Evolutionary conservation across 306 rosid species (phyloP), one percentile per base, ranked within the genome.

Genomic region (Spatholobus suberectus): DNA sequence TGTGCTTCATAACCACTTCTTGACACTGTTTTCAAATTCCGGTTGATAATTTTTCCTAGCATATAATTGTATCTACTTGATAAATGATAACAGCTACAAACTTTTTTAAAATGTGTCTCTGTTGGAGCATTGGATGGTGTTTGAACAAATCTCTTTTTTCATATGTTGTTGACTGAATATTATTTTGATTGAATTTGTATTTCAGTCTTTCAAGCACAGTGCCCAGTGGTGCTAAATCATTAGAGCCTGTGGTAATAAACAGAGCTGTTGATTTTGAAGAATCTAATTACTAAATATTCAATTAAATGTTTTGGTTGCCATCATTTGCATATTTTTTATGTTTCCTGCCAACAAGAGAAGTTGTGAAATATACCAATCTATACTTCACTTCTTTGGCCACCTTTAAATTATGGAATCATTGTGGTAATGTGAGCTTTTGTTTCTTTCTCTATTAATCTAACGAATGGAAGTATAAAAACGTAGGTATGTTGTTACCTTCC

Each of bases 401-500:
- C 66, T 41, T 78, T 72, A 41, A 46, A 75, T 71, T 75, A 17
- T 18, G 15, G 41, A 82, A 76, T 51, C 29, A 51, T 84, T 80
- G 74, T 75, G 67, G 58, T 67, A 41, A 40, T 68, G 38, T 69
- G 38, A 69, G 47, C 43, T 85, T 44, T 67, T 49, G 77, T 14
- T 57, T 73, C 73, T 14, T 57, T 73, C 73, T 58, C 67, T 35
- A 46, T 62, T 24, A 77, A 86, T 86, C 70, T 83, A 57, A 82
- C 79, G 61, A 81, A 29, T 81, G 43, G 38, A 78, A 66, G 65
- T 49, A 49, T 82, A 87, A 58, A 80, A 80, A 78, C 87, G 90
- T 77, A 95, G 98, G 89, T 95, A 95, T 69, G 78, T 92, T 63
- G 79, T 93, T 74, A 89, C 87, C 81, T 95, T 95, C 80, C 94